Evolutionary conservation across 1,284 basidiomycete genomes (phyloP).

Genomic region (Meira miltonrushii): DNA sequence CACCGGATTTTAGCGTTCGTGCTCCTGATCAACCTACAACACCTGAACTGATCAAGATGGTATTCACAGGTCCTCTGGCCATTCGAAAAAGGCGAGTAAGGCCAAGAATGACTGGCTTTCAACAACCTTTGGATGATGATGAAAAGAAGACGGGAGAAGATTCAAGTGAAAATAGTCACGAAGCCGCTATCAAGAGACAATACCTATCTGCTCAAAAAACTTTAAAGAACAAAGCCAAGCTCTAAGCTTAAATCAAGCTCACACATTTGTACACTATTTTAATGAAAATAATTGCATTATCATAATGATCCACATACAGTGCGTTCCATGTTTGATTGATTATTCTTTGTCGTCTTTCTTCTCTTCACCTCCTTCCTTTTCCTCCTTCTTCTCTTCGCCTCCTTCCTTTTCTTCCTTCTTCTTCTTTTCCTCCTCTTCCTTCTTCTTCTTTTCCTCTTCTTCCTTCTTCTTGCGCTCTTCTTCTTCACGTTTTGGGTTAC

Average conservation of each 20-base stretch:
- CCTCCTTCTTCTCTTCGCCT: slow-evolving; percentile 10
- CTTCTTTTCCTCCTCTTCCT: slow-evolving; percentile 18
- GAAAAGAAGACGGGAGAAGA: neutral
- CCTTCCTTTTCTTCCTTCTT: slow-evolving; percentile 12
- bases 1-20: slow-evolving; percentile 20
- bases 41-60: slow-evolving; percentile 30
- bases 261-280: neutral
- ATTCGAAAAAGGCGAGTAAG: slow-evolving; percentile 34
- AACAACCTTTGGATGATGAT: slow-evolving; percentile 17
- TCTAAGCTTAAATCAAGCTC: neutral
- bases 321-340: neutral
- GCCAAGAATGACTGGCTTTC: slow-evolving; percentile 30
- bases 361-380: slow-evolving; percentile 14
- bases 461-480: slow-evolving; percentile 32
- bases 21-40: slow-evolving; percentile 26
- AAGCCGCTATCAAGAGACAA: too few species aligned
- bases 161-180: neutral
- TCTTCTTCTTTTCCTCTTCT: slow-evolving; percentile 18
- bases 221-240: neutral
- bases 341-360: slow-evolving; percentile 13
- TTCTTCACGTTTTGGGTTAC: slow-evolving; percentile 34
- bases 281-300: neutral
- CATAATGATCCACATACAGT: neutral
- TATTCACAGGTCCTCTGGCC: slow-evolving; percentile 36
- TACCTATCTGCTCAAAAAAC: neutral